phyloP scores from a whole-genome alignment of 2,329 filamentous ascomycete species.

The Arthroderma sp. region DNA sequence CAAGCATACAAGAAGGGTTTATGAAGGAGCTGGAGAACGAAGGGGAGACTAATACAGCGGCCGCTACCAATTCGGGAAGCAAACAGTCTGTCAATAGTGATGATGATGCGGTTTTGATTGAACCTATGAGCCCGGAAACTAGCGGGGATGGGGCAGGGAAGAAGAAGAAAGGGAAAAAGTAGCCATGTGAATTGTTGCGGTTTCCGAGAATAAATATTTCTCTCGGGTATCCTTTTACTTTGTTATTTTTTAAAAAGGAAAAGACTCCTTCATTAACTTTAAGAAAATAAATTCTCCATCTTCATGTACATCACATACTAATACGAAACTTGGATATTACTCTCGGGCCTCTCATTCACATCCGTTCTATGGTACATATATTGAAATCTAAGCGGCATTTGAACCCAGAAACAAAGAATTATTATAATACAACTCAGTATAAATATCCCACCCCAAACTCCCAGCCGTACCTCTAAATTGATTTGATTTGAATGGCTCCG shows the following conservation, averaged over 20 bases:
- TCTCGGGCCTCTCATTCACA: too few species aligned
- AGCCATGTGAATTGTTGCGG: slow-evolving; percentile 5
- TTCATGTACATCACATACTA: too few species aligned
- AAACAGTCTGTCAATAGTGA: slow-evolving; percentile 37
- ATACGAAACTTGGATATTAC: too few species aligned
- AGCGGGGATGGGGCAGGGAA: slow-evolving; percentile 25
- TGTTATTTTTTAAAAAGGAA: not conserved
- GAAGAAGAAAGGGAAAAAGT: slow-evolving; percentile 38
- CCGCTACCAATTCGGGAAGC: slow-evolving; percentile 11
- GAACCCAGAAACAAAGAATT: too few species aligned
- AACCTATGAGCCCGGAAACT: slow-evolving; percentile 21
- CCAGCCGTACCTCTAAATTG: too few species aligned
- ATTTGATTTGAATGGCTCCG: too few species aligned
- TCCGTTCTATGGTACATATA: too few species aligned
- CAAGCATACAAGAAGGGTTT: slow-evolving; percentile 59
- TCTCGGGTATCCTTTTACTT: not conserved
- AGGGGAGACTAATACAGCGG: slow-evolving; percentile 10
- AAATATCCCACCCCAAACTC: too few species aligned
- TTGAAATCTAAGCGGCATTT: too few species aligned
- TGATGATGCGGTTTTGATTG: slow-evolving; percentile 68
- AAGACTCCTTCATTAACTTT: too few species aligned
- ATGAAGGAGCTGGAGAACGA: slow-evolving; percentile 61
- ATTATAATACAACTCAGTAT: too few species aligned
- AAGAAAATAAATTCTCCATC: too few species aligned
- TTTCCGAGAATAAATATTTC: not conserved